phyloP scores from a whole-genome alignment of 2,329 filamentous ascomycete species.

The Alternaria angustiovoidea region DNA sequence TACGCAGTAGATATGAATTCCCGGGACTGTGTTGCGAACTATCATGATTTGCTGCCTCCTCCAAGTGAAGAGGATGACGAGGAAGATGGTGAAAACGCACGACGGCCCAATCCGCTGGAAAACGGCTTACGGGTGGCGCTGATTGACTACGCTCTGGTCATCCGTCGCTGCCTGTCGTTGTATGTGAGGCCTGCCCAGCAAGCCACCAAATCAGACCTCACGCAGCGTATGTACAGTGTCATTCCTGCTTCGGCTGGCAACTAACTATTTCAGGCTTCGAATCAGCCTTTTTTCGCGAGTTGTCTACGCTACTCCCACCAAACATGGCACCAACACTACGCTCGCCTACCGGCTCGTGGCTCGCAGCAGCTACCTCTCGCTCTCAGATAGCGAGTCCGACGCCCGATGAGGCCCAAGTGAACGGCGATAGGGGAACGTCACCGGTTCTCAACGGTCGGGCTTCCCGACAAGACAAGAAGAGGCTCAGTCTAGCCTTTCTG shows the following conservation, averaged over 20 bases:
- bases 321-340: conserved; percentile 37
- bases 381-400: conserved; percentile 38
- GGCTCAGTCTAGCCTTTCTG: conserved; percentile 50
- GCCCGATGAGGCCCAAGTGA: conserved; percentile 31
- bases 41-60: conserved; percentile 75
- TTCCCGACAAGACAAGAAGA: conserved; percentile 50
- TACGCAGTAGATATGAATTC: conserved; percentile 78
- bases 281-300: conserved; percentile 54
- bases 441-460: conserved; percentile 32
- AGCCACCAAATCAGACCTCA: conserved; percentile 67
- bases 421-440: conserved; percentile 36
- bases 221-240: conserved; percentile 64
- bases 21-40: conserved; percentile 79
- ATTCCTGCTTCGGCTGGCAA: conserved; percentile 12
- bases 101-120: conserved; percentile 66
- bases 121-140: conserved; percentile 84
- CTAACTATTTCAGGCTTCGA: conserved; percentile 54
- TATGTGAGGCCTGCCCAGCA: conserved; percentile 71
- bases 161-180: conserved; percentile 79
- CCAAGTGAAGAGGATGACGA: conserved; percentile 46
- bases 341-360: conserved; percentile 48
- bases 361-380: conserved; percentile 38
- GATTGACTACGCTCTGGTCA: conserved; percentile 85
- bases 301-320: conserved; percentile 51
- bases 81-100: conserved; percentile 54